Evolutionary conservation across 768 basidiomycete genomes (phyloP), one percentile per base, ranked within the genome.

Genomic region (Collybiopsis confluens): DNA sequence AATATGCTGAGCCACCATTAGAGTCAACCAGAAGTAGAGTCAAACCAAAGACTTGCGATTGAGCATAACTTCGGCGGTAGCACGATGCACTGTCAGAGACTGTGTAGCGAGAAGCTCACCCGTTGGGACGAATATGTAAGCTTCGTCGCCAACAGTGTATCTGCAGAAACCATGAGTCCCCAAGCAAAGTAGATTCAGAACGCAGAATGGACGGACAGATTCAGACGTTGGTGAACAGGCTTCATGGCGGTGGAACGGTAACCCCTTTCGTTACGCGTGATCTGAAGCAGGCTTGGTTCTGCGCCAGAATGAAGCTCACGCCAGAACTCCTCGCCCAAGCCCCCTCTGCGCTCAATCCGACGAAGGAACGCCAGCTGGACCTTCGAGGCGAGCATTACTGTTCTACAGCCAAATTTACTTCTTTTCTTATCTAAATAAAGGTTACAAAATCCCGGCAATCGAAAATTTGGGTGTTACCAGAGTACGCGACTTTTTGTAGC

Each of bases 401-500:
- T 52, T 16, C 56, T 55, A 54, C 28, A 38, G n/a, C n/a, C n/a
- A n/a, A n/a, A n/a, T n/a, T n/a, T n/a, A n/a, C n/a, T n/a, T n/a
- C n/a, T n/a, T n/a, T n/a, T n/a, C n/a, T n/a, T n/a, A n/a, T n/a
- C n/a, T n/a, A n/a, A n/a, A 60, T 63, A 61, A 69, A 94, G 92
- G 92, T 54, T 88, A 89, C 74, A 93, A 92, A 81, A 94, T 95
- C 60, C 92, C 93, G 51, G 83, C 89, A 53, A 96, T 96, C 67
- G 93, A 96, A 86, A 96, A 96, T 79, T 79, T 96, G 60, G 93
- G 92, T 77, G 89, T 94, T 58, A 92, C 92, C 68, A 86, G 78
- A 78, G 90, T 85, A 68, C 61, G 82, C 69, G 37, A 54, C 47
- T 61, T n/a, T n/a, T n/a, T n/a, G n/a, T n/a, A n/a, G n/a, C n/a